Evolutionary conservation across 192 early-diverging fungal genomes (phyloP).

Genomic region (Umbelopsis sp.): DNA sequence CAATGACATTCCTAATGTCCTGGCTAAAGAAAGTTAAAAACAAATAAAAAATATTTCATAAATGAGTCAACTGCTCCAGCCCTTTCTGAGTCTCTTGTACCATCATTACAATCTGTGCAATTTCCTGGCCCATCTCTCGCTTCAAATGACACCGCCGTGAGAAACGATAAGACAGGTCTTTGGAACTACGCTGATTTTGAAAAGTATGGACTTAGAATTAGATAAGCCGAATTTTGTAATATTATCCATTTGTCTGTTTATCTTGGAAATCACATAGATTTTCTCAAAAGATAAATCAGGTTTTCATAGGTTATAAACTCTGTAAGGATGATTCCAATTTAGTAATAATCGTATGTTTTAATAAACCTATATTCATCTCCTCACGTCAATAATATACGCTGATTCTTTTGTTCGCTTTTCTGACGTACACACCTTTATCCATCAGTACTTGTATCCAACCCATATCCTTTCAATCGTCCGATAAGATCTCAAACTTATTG

Average conservation of each 20-base stretch:
- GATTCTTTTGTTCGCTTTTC: background rate
- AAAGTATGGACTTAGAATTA: conserved; percentile 24
- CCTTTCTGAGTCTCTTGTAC: too few relatives aligned
- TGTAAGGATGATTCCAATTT: conserved; percentile 59
- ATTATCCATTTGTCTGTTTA: conserved; percentile 19
- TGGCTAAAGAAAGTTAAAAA: too few relatives aligned
- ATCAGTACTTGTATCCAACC: conserved; percentile 79
- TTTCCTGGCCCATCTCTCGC: too few relatives aligned
- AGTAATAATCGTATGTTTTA: conserved; percentile 77
- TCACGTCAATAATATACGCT: too few relatives aligned
- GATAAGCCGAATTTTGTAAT: conserved; percentile 20
- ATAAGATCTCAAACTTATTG: conserved; percentile 80
- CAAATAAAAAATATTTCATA: too few relatives aligned
- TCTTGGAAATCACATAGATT: background rate
- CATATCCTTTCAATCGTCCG: conserved; percentile 84
- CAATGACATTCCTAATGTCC: too few relatives aligned
- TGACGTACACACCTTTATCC: too few relatives aligned
- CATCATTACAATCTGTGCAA: too few relatives aligned
- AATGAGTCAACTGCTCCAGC: too few relatives aligned
- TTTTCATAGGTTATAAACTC: conserved; percentile 28
- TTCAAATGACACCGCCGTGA: too few relatives aligned
- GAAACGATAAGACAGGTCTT: conserved; percentile 71
- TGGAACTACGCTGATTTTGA: conserved; percentile 76
- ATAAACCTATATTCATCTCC: background rate
- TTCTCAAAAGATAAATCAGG: background rate